These are phyloP conservation scores for Hericium coralloides DNA, from an alignment of 768 basidiomycete genomes.

Conservation along the genomic window DNA sequence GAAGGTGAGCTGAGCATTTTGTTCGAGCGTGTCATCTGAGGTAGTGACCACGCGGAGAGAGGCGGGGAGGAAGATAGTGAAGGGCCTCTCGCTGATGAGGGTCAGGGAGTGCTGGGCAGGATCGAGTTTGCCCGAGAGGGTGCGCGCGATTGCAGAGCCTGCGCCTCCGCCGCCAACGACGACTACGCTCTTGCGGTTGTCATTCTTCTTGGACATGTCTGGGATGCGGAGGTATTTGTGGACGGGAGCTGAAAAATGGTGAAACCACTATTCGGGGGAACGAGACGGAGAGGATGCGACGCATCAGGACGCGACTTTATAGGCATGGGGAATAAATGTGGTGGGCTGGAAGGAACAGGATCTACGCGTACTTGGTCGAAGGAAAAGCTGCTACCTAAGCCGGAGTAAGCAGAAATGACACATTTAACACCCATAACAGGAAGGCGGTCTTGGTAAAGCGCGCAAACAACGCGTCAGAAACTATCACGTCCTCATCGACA, in stretches of 20 bases:
- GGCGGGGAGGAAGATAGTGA: conserved; percentile 13
- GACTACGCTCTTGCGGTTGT: conserved; percentile 13
- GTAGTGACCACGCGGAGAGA: conserved; percentile 15
- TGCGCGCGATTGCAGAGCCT: conserved; percentile 10
- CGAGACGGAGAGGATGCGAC: background rate
- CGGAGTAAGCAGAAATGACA: too few relatives aligned
- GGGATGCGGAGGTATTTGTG: background rate
- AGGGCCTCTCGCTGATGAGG: conserved; percentile 13
- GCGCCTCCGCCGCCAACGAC: conserved; percentile 21
- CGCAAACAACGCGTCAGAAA: background rate
- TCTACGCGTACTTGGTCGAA: too few relatives aligned
- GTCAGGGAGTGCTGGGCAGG: conserved; percentile 11
- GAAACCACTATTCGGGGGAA: background rate
- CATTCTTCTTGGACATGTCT: background rate
- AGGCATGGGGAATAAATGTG: too few relatives aligned
- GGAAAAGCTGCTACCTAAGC: too few relatives aligned
- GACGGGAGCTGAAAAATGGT: background rate
- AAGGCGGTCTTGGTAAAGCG: too few relatives aligned
- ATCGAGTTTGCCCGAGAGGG: conserved; percentile 11
- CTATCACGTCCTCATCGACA: background rate
- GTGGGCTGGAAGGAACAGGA: too few relatives aligned
- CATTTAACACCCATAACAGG: too few relatives aligned
- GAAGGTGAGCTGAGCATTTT: conserved; percentile 31
- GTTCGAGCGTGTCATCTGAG: conserved; percentile 12
- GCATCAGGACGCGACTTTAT: background rate